phyloP scores from a whole-genome alignment of 108 stramenopile genomes.

The Nannochloropsis granulata region DNA sequence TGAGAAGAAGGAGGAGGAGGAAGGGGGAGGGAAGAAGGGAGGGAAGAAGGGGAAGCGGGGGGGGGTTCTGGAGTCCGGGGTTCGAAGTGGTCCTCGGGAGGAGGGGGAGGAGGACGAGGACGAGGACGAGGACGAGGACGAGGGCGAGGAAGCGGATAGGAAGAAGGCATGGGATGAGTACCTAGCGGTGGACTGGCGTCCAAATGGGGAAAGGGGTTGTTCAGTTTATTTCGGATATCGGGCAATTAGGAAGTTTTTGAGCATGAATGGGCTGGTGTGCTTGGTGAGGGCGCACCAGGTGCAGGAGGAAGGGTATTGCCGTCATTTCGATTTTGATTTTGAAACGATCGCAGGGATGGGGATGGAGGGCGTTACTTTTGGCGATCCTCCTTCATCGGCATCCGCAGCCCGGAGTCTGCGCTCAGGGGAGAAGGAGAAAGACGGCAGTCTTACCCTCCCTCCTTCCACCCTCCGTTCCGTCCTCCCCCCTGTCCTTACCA shows the following conservation, averaged over 20 bases:
- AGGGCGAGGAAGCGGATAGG: neutral
- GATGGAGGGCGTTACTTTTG: neutral
- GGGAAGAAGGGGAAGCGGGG: neutral
- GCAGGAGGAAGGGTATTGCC: slow-evolving; percentile 41
- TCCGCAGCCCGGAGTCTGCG: neutral
- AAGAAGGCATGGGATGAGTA: neutral
- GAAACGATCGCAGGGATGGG: neutral
- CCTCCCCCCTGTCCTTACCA: slow-evolving; percentile 35
- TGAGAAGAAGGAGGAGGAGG: slow-evolving; percentile 30
- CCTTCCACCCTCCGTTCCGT: neutral
- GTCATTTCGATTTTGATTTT: slow-evolving; percentile 18
- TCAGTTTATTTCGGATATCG: slow-evolving; percentile 42
- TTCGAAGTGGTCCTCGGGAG: no score
- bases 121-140: neutral
- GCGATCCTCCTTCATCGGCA: neutral
- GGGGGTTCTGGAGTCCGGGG: no score
- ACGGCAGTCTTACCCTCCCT: neutral
- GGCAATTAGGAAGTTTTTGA: slow-evolving; percentile 35
- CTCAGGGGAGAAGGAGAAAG: neutral
- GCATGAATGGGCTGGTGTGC: slow-evolving; percentile 31
- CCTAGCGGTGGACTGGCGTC: neutral
- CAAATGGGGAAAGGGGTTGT: slow-evolving; percentile 17
- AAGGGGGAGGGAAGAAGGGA: neutral
- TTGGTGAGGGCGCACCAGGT: slow-evolving; percentile 46
- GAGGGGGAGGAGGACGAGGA: neutral